Evolutionary conservation across 2,329 filamentous ascomycete genomes (phyloP).

Genomic region (Monilinia vaccinii-corymbosi): DNA sequence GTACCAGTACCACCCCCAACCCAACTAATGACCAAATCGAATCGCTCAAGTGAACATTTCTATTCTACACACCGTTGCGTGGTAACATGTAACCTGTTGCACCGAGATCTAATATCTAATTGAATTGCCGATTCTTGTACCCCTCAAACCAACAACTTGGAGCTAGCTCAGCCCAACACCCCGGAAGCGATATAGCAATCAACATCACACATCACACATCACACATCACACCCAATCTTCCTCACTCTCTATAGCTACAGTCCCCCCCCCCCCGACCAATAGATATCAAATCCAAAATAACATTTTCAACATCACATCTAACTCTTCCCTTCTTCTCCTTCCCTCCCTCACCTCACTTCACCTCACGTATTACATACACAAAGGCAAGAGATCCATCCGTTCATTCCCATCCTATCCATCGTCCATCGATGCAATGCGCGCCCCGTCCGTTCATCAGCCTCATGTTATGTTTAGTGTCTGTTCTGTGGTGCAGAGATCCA

Average conservation of each 20-base stretch:
- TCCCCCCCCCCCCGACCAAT: background rate
- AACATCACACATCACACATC: background rate
- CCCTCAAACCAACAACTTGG: background rate
- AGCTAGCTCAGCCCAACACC: slow-evolving; percentile 1
- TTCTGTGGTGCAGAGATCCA: too few relatives aligned
- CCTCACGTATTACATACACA: too few relatives aligned
- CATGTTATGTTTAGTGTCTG: too few relatives aligned
- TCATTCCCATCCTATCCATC: too few relatives aligned
- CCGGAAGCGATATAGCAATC: background rate
- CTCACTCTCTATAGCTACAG: too few relatives aligned
- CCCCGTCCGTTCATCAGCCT: too few relatives aligned
- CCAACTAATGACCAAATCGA: background rate
- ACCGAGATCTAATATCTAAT: background rate
- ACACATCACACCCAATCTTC: background rate
- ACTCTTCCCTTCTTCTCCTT: too few relatives aligned
- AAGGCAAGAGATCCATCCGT: too few relatives aligned
- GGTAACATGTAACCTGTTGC: too few relatives aligned
- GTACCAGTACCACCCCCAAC: background rate
- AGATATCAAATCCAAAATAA: background rate
- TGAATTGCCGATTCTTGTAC: background rate
- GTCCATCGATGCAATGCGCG: too few relatives aligned
- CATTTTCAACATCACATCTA: too few relatives aligned
- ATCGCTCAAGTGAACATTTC: background rate
- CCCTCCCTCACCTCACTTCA: background rate
- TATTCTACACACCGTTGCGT: background rate